These are phyloP conservation scores for Acanthamoeba sp. DNA, from an alignment of 208 protist species.

Conservation along the genomic window DNA sequence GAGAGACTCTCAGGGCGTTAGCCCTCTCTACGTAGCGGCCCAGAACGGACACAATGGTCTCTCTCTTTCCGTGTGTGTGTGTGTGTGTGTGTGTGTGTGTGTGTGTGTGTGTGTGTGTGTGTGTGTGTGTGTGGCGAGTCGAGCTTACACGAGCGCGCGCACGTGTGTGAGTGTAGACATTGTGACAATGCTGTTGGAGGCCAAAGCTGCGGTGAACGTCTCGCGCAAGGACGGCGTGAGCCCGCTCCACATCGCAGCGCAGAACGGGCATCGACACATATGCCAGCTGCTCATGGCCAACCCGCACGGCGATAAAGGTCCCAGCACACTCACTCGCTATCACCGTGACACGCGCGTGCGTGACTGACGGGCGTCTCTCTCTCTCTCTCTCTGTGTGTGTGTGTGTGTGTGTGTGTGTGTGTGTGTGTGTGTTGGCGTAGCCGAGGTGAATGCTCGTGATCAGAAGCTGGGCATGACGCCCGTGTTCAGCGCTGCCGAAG, in stretches of 20 bases:
- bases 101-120: not conserved
- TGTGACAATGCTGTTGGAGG: not conserved
- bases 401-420: too few relatives aligned
- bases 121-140: not conserved
- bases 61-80: not conserved
- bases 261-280: not conserved
- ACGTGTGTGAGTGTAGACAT: not conserved
- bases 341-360: not conserved
- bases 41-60: conserved; percentile 10
- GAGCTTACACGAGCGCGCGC: not conserved
- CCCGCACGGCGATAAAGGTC: not conserved
- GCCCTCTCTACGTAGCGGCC: not conserved
- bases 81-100: not conserved
- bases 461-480: conserved; percentile 49
- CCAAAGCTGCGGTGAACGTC: not conserved
- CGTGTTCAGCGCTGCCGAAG: not conserved
- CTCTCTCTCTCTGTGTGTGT: too few relatives aligned
- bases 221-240: conserved; percentile 17
- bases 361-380: too few relatives aligned
- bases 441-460: not conserved
- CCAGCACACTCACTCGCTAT: too few relatives aligned
- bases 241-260: conserved; percentile 20
- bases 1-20: not conserved
- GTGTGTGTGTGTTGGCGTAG: not conserved
- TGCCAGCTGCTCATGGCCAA: conserved; percentile 58